phyloP scores from a whole-genome alignment of 306 rosid species.

The Vicia villosa region DNA sequence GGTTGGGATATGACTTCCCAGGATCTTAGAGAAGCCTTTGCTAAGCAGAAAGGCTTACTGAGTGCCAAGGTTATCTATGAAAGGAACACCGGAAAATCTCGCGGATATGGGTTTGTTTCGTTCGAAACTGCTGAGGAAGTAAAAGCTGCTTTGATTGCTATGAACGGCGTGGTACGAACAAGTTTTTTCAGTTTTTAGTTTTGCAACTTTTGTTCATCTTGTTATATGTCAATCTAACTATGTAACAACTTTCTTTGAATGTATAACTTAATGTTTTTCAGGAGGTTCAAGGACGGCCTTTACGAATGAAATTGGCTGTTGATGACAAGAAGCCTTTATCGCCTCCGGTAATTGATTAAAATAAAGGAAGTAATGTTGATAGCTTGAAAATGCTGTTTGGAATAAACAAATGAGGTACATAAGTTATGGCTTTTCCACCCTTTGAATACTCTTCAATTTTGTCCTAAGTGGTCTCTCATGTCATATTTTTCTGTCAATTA shows the following conservation, averaged over 20 bases:
- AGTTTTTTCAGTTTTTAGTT: conserved; percentile 20
- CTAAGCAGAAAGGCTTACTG: conserved; percentile 59
- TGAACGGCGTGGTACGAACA: conserved; percentile 74
- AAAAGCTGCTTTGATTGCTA: conserved; percentile 55
- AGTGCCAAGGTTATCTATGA: conserved; percentile 81
- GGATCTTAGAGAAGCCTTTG: conserved; percentile 65
- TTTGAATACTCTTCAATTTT: not conserved
- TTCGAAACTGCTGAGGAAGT: conserved; percentile 62
- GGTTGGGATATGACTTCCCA: conserved; percentile 73
- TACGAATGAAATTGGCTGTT: conserved; percentile 60
- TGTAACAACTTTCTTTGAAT: conserved; percentile 5
- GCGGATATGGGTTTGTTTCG: conserved; percentile 76
- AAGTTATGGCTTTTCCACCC: not conserved
- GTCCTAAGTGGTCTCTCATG: not conserved
- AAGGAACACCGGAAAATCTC: conserved; percentile 62
- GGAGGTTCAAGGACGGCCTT: conserved; percentile 76
- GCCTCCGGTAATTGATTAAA: conserved; percentile 25
- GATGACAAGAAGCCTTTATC: conserved; percentile 42
- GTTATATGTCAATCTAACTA: conserved; percentile 5
- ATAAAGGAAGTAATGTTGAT: conserved; percentile 32
- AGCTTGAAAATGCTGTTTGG: conserved; percentile 49
- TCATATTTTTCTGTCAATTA: not conserved
- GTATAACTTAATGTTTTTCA: conserved; percentile 31
- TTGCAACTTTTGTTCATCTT: not conserved
- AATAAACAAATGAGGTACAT: conserved; percentile 39